A percentile compares a stretch with the other conserved stretches of the same genome.
Conservation (phyloP, 805 yeast genomes). For the Ogataea kodamae region DNA sequence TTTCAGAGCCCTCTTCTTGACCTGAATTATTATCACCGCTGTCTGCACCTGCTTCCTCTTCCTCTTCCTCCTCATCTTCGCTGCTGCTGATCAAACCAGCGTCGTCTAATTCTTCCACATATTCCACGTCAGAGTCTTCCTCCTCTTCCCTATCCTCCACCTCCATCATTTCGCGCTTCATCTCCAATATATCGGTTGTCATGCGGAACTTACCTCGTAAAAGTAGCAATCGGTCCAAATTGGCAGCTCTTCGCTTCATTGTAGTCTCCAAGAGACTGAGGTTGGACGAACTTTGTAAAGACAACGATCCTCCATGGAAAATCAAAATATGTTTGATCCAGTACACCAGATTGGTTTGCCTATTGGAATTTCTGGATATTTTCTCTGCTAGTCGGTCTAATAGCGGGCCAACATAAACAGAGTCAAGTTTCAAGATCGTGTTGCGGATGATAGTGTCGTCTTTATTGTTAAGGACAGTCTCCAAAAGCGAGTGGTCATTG, state of each 20-base stretch:
- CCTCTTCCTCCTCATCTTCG: conserved; percentile 23
- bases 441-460: conserved; percentile 48
- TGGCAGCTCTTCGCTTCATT: conserved; percentile 44
- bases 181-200: conserved; percentile 42
- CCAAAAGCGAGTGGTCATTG: conserved; percentile 81
- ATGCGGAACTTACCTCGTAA: conserved; percentile 48
- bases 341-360: conserved; percentile 46
- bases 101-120: conserved; percentile 68
- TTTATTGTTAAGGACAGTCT: conserved; percentile 65
- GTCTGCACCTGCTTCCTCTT: conserved; percentile 24
- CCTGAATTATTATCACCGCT: no score
- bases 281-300: conserved; percentile 43
- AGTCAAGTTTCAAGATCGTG: conserved; percentile 47
- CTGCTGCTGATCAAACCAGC: conserved; percentile 33
- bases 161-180: conserved; percentile 38
- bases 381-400: conserved; percentile 52
- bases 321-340: conserved; percentile 58
- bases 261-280: conserved; percentile 45
- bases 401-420: conserved; percentile 46
- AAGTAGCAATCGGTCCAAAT: conserved; percentile 48
- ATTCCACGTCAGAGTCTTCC: conserved; percentile 39
- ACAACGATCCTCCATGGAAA: conserved; percentile 49
- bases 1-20: conserved; percentile 21
- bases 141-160: conserved; percentile 29
- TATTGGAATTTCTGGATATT: conserved; percentile 46